phyloP scores from a whole-genome alignment of 208 protist species.

The Eutreptiella sp. region DNA sequence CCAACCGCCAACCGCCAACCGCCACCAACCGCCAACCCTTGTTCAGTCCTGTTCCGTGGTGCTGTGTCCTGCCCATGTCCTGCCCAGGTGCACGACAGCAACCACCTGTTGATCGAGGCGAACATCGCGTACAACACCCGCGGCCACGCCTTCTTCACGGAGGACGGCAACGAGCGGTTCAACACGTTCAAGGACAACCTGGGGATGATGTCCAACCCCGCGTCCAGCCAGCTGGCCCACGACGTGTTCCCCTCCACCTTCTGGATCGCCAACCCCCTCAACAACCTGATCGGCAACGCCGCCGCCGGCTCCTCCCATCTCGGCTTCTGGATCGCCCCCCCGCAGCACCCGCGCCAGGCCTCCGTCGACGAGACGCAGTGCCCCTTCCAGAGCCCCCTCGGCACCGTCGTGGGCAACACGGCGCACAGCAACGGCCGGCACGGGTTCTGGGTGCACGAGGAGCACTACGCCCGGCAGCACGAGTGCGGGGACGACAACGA shows the following conservation, averaged over 20 bases:
- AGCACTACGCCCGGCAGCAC: not conserved
- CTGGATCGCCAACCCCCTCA: slow-evolving; percentile 38
- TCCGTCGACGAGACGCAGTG: not conserved
- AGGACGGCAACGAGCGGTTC: slow-evolving; percentile 36
- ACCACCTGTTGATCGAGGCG: slow-evolving; percentile 22
- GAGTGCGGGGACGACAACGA: slow-evolving; percentile 11
- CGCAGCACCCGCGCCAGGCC: not conserved
- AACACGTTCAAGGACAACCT: slow-evolving; percentile 36
- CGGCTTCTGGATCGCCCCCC: slow-evolving; percentile 36
- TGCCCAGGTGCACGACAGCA: slow-evolving; percentile 37
- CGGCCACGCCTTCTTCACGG: slow-evolving; percentile 44
- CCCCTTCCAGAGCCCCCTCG: not conserved
- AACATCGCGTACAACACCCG: slow-evolving; percentile 36
- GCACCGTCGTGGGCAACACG: slow-evolving; percentile 25
- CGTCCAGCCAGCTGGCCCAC: not conserved
- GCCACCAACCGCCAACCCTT: too few relatives aligned
- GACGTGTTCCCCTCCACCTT: slow-evolving; percentile 35
- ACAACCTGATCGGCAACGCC: slow-evolving; percentile 27
- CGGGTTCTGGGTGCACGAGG: slow-evolving; percentile 28
- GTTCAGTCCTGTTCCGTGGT: too few relatives aligned
- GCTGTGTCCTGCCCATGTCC: too few relatives aligned
- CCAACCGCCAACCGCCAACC: too few relatives aligned
- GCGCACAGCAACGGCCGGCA: slow-evolving; percentile 33
- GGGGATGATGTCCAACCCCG: slow-evolving; percentile 9
- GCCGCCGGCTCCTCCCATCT: slow-evolving; percentile 33